phyloP scores from a whole-genome alignment of 352 stramenopile species.

The Blastocystis sp. region DNA sequence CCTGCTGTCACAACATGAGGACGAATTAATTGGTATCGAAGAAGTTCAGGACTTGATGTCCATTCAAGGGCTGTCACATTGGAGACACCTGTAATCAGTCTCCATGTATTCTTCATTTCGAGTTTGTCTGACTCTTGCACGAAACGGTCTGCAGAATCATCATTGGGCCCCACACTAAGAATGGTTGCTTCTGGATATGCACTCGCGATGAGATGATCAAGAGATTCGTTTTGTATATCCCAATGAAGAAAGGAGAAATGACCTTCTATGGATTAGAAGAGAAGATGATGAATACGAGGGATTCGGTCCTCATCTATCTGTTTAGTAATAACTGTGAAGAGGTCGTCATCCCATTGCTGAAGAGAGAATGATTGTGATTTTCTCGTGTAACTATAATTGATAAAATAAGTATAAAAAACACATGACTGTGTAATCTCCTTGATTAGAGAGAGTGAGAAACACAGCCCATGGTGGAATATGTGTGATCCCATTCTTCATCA shows the following conservation, averaged over 20 bases:
- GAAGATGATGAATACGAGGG: not conserved
- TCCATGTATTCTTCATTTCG: not conserved
- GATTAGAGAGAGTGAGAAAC: not conserved
- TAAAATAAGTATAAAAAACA: not conserved
- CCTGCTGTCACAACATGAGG: constrained; percentile 8
- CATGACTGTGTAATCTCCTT: not conserved
- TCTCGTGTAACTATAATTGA: not conserved
- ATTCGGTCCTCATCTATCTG: not conserved
- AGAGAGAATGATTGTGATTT: not conserved
- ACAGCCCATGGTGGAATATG: not conserved
- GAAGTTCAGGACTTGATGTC: constrained; percentile 70
- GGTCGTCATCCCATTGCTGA: not conserved
- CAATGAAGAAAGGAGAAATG: constrained; percentile 1
- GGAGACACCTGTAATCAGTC: not conserved
- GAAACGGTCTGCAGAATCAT: not conserved
- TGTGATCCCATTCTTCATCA: not conserved
- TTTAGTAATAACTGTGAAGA: not conserved
- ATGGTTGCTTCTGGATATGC: constrained; percentile 39
- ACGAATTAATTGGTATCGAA: constrained; percentile 69
- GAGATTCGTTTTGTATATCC: not conserved
- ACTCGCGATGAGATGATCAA: not conserved
- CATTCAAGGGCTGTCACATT: not conserved
- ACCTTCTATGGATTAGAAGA: not conserved
- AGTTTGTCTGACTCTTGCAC: not conserved
- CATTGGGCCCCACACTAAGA: not conserved